A percentile compares a stretch with the other conserved stretches of the same genome.
phyloP scores from a whole-genome alignment of 306 rosid species.

The Citrullus colocynthis region DNA sequence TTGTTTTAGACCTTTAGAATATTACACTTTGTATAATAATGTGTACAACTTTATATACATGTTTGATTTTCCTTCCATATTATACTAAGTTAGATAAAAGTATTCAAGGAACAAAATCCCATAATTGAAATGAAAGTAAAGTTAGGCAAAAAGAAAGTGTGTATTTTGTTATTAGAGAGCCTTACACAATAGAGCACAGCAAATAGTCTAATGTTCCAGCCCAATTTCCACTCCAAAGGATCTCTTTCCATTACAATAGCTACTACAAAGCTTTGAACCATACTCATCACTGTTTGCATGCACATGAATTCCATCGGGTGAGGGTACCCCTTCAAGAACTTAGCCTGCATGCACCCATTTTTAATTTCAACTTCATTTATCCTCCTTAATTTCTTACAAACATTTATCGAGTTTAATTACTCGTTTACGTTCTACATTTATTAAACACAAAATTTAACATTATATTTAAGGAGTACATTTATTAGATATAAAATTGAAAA shows the following conservation, averaged over 20 bases:
- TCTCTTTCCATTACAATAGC: conserved; percentile 62
- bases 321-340: conserved; percentile 49
- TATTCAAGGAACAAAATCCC: not conserved
- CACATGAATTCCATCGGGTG: conserved; percentile 63
- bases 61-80: too few relatives aligned
- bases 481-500: too few relatives aligned
- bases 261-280: conserved; percentile 46
- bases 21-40: too few relatives aligned
- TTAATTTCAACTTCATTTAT: too few relatives aligned
- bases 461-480: too few relatives aligned
- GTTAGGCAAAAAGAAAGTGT: not conserved
- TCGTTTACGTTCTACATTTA: too few relatives aligned
- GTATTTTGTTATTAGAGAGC: not conserved
- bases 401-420: too few relatives aligned
- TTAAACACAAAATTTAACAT: too few relatives aligned
- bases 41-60: too few relatives aligned
- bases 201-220: conserved; percentile 53
- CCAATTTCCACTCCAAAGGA: conserved; percentile 58
- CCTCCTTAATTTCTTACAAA: too few relatives aligned
- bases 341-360: conserved; percentile 20
- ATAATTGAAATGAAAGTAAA: not conserved
- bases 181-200: conserved; percentile 65
- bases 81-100: too few relatives aligned
- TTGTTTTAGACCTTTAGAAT: too few relatives aligned
- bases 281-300: conserved; percentile 50